These are phyloP conservation scores for Paracorniculantispora psalliotae DNA, from an alignment of 2,329 filamentous ascomycete species.

Conservation along the genomic window DNA sequence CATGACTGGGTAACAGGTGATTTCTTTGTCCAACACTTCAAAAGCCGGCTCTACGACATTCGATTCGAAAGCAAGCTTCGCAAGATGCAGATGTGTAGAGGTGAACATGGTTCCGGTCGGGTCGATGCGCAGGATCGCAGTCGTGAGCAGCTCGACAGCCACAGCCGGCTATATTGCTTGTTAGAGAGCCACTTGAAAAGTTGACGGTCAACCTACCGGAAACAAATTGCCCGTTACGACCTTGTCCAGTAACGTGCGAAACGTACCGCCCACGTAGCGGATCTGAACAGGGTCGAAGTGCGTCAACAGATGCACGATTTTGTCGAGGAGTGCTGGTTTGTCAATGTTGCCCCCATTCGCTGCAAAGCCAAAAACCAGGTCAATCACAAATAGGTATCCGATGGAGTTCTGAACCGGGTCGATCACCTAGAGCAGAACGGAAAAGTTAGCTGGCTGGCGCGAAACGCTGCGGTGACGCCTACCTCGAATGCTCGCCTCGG, in stretches of 20 bases:
- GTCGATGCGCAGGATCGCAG: conserved; percentile 61
- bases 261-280: conserved; percentile 42
- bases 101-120: conserved; percentile 63
- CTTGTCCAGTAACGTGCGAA: conserved; percentile 40
- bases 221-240: conserved; percentile 36
- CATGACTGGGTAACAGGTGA: conserved; percentile 59
- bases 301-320: conserved; percentile 40
- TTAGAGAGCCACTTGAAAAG: conserved; percentile 8
- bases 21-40: conserved; percentile 58
- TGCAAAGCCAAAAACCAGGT: conserved; percentile 28
- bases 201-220: conserved; percentile 30
- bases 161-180: conserved; percentile 36
- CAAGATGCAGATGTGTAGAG: conserved; percentile 53
- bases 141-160: conserved; percentile 40
- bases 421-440: conserved; percentile 31
- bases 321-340: conserved; percentile 32
- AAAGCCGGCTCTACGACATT: conserved; percentile 50
- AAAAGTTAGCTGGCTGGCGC: conserved; percentile 16
- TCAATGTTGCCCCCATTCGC: conserved; percentile 26
- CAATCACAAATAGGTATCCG: conserved; percentile 46
- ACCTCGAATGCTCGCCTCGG: conserved; percentile 39
- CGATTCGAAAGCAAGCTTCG: conserved; percentile 54
- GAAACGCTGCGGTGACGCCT: neutral
- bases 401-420: conserved; percentile 46
- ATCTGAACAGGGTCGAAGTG: conserved; percentile 48